These are phyloP conservation scores for Leccinum arenicola DNA, from an alignment of 768 basidiomycete species.

Conservation along the genomic window DNA sequence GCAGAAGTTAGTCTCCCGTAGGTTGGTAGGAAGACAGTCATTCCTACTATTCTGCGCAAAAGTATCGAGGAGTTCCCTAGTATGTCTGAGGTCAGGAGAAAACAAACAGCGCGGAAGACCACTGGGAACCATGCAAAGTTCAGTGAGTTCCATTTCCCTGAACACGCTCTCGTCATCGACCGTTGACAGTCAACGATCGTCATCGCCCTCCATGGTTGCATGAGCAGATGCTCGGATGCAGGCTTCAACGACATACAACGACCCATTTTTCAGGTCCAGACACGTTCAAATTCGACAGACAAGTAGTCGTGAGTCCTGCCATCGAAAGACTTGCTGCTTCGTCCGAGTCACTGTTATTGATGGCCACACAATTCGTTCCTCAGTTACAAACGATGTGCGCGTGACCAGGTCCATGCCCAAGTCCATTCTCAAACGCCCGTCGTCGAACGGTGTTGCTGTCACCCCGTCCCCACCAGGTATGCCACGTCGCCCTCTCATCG, in stretches of 20 bases:
- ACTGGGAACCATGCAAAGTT: constrained; percentile 11
- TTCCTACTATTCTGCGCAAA: not conserved
- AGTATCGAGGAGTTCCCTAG: not conserved
- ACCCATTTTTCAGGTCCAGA: not conserved
- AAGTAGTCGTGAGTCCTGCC: not conserved
- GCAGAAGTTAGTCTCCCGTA: too few relatives aligned
- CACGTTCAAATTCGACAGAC: not conserved
- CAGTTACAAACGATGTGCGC: not conserved
- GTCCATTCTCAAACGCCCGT: not conserved
- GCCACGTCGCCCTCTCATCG: not conserved
- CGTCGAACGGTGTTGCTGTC: not conserved
- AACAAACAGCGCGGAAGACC: constrained; percentile 21
- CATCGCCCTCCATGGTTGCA: not conserved
- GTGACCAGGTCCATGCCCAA: not conserved
- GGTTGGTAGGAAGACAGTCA: too few relatives aligned
- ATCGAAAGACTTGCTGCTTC: not conserved
- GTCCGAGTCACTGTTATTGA: not conserved
- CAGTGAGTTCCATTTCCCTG: constrained; percentile 4
- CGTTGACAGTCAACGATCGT: not conserved
- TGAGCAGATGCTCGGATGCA: constrained; percentile 3
- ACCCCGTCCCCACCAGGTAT: constrained; percentile 7
- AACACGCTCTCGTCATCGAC: not conserved
- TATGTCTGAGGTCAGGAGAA: constrained; percentile 11
- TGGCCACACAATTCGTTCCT: not conserved
- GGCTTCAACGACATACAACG: not conserved